Percentiles rank a stretch among this genome's conserved stretches.
These are phyloP conservation scores for Scheffersomyces lignicola DNA, from an alignment of 1,139 yeast genomes.

Conservation along the genomic window DNA sequence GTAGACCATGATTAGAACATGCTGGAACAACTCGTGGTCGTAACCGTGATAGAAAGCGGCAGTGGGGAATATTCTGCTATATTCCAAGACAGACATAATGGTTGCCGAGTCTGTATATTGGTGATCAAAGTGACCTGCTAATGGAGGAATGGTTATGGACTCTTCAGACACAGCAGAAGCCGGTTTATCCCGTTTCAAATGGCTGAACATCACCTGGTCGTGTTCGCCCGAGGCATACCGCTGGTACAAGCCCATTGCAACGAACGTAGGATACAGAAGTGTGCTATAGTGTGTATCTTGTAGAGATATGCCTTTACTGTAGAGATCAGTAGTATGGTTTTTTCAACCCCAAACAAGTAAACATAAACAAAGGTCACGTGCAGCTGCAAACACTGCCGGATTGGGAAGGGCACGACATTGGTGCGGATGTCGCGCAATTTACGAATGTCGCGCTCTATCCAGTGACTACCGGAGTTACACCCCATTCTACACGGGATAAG, in stretches of 20 bases:
- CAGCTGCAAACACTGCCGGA: neutral
- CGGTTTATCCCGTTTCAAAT: conserved; percentile 13
- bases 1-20: conserved; percentile 53
- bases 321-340: neutral
- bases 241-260: conserved; percentile 30
- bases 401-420: conserved; percentile 1
- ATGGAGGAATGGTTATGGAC: neutral
- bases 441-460: too few relatives aligned
- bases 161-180: neutral
- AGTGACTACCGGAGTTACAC: too few relatives aligned
- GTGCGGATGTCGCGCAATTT: too few relatives aligned
- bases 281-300: too few relatives aligned
- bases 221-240: conserved; percentile 43
- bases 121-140: conserved; percentile 1
- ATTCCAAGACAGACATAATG: conserved; percentile 20
- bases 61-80: conserved; percentile 44
- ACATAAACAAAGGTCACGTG: conserved; percentile 7
- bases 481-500: too few relatives aligned
- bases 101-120: neutral
- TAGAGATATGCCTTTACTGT: neutral
- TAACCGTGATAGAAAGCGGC: conserved; percentile 58
- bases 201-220: conserved; percentile 23
- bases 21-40: conserved; percentile 54
- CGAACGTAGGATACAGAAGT: neutral
- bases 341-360: conserved; percentile 7